These are phyloP conservation scores for Rhinocladiella mackenziei DNA, from an alignment of 2,329 filamentous ascomycete species.

Conservation along the genomic window DNA sequence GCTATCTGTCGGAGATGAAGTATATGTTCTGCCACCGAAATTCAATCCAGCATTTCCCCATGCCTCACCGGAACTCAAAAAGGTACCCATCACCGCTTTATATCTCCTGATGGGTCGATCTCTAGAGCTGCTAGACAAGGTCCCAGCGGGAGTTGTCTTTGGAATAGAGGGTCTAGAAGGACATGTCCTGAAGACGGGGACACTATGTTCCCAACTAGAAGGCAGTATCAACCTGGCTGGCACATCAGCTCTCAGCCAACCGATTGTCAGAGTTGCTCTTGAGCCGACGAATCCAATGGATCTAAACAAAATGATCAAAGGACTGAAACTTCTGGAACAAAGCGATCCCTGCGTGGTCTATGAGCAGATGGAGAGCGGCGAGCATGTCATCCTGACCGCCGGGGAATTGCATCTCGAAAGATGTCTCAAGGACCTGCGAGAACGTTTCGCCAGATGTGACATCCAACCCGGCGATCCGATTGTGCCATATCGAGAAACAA, in stretches of 20 bases:
- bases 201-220: slow-evolving; percentile 79
- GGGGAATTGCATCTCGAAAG: slow-evolving; percentile 92
- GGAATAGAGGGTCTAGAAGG: slow-evolving; percentile 90
- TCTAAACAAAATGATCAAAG: slow-evolving; percentile 89
- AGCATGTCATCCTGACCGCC: slow-evolving; percentile 91
- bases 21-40: slow-evolving; percentile 90
- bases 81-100: slow-evolving; percentile 78
- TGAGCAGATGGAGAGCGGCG: slow-evolving; percentile 84
- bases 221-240: slow-evolving; percentile 89
- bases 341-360: slow-evolving; percentile 96
- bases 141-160: slow-evolving; percentile 92
- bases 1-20: slow-evolving; percentile 78
- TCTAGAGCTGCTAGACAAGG: slow-evolving; percentile 74
- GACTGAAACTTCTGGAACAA: slow-evolving; percentile 80
- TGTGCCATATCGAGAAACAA: slow-evolving; percentile 91
- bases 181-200: slow-evolving; percentile 92
- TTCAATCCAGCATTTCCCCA: slow-evolving; percentile 78
- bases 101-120: slow-evolving; percentile 96
- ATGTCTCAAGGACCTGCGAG: slow-evolving; percentile 86
- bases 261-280: slow-evolving; percentile 93
- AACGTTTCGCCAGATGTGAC: slow-evolving; percentile 89
- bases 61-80: slow-evolving; percentile 67
- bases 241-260: slow-evolving; percentile 72
- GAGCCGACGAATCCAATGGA: slow-evolving; percentile 88
- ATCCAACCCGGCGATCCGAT: slow-evolving; percentile 92